Evolutionary conservation across 2,329 filamentous ascomycete species (phyloP).

Genomic region (Alternaria incomplexa): DNA sequence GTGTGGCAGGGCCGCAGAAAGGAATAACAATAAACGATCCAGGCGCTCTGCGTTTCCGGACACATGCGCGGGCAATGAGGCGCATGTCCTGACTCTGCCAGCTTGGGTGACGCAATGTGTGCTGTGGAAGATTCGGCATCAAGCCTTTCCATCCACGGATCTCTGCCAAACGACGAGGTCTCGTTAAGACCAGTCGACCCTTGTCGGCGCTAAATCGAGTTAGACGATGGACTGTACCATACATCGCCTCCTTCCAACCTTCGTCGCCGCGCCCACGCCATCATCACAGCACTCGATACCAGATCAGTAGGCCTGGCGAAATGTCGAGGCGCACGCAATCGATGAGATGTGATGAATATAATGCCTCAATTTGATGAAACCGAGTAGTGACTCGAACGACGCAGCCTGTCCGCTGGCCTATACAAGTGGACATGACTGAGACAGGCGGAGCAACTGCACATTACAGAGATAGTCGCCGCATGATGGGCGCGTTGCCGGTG

Average conservation of each 20-base stretch:
- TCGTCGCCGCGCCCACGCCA: constrained; percentile 23
- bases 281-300: constrained; percentile 3
- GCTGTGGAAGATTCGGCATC: constrained; percentile 18
- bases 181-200: constrained; percentile 16
- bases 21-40: constrained; percentile 1
- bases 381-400: neutral
- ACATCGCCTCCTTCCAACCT: constrained; percentile 33
- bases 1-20: constrained; percentile 9
- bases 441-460: constrained; percentile 12
- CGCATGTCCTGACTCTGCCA: neutral
- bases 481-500: constrained; percentile 6
- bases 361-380: neutral
- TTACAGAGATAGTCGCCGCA: constrained; percentile 9
- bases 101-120: constrained; percentile 9
- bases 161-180: constrained; percentile 17
- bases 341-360: neutral
- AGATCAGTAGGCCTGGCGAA: neutral
- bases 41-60: constrained; percentile 3
- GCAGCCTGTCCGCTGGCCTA: neutral
- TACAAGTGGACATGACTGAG: constrained; percentile 2
- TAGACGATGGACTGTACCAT: constrained; percentile 21
- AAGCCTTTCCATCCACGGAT: constrained; percentile 5
- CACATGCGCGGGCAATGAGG: neutral
- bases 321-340: neutral
- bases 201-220: constrained; percentile 20